Conservation (phyloP, 192 early-diverging fungal genomes). For the Coemansia furcata region DNA sequence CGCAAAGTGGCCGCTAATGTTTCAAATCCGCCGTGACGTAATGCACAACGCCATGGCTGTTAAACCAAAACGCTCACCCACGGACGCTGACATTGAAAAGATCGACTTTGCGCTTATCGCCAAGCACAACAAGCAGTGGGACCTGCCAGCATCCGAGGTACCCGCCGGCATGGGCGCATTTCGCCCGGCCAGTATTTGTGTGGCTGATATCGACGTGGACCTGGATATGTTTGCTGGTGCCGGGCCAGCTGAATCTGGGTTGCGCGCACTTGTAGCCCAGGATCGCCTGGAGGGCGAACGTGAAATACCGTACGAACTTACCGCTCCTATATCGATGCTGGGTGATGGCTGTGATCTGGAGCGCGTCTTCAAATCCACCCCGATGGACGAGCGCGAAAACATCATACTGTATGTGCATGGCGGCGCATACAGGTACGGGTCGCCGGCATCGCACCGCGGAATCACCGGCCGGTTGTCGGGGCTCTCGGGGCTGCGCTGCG, state of each 20-base stretch:
- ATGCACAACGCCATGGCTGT: slow-evolving; percentile 14
- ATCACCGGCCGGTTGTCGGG: slow-evolving; percentile 56
- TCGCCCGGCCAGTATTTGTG: slow-evolving; percentile 6
- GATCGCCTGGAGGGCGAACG: slow-evolving; percentile 1
- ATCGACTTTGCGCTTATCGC: slow-evolving; percentile 32
- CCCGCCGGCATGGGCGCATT: slow-evolving; percentile 19
- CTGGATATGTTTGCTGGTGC: slow-evolving; percentile 15
- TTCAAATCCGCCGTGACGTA: slow-evolving; percentile 37
- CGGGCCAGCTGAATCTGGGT: slow-evolving; percentile 22
- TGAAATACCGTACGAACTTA: slow-evolving; percentile 26
- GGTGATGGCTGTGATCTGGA: neutral
- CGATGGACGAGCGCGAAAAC: slow-evolving; percentile 32
- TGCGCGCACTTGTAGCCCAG: slow-evolving; percentile 9
- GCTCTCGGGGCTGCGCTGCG: slow-evolving; percentile 26
- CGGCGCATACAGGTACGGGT: slow-evolving; percentile 62
- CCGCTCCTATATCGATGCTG: slow-evolving; percentile 12
- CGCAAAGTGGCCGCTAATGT: slow-evolving; percentile 36
- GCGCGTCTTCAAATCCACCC: slow-evolving; percentile 17
- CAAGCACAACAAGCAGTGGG: slow-evolving; percentile 10
- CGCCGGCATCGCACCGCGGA: slow-evolving; percentile 51
- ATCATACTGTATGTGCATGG: slow-evolving; percentile 78
- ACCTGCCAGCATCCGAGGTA: slow-evolving; percentile 14
- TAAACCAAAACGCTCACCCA: neutral
- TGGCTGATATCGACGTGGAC: slow-evolving; percentile 19
- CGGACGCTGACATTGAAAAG: slow-evolving; percentile 37